Evolutionary conservation across 208 protist species (phyloP).

Genomic region (Trypanosoma congolense): DNA sequence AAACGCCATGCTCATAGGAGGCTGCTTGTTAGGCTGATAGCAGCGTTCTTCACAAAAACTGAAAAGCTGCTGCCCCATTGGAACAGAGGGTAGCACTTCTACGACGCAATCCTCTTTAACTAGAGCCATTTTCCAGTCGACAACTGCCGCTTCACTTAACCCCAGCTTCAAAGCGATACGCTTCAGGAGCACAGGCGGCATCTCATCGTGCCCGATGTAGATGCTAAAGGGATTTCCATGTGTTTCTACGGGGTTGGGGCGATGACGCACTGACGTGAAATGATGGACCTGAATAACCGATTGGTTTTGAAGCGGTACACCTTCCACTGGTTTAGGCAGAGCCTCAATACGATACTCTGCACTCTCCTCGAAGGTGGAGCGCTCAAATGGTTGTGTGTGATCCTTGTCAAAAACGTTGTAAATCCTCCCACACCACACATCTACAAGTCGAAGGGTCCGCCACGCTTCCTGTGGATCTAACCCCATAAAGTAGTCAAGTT

Average conservation of each 20-base stretch:
- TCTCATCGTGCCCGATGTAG: slow-evolving; percentile 60
- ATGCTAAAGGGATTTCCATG: slow-evolving; percentile 85
- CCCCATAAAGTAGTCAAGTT: slow-evolving; percentile 31
- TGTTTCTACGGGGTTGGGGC: slow-evolving; percentile 59
- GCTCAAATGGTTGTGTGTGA: slow-evolving; percentile 54
- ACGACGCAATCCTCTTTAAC: slow-evolving; percentile 68
- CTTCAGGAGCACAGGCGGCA: slow-evolving; percentile 40
- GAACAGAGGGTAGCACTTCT: slow-evolving; percentile 41
- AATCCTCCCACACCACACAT: slow-evolving; percentile 79
- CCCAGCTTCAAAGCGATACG: slow-evolving; percentile 75
- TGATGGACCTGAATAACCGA: slow-evolving; percentile 70
- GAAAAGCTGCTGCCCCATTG: slow-evolving; percentile 61
- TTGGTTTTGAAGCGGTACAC: slow-evolving; percentile 41
- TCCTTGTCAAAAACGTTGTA: slow-evolving; percentile 82
- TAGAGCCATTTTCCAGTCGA: slow-evolving; percentile 84
- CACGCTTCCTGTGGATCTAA: slow-evolving; percentile 48
- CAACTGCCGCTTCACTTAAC: slow-evolving; percentile 52
- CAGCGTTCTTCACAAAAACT: slow-evolving; percentile 42
- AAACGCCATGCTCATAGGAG: slow-evolving; percentile 71
- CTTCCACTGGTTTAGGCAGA: slow-evolving; percentile 50
- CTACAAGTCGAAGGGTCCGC: slow-evolving; percentile 67
- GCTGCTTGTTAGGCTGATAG: slow-evolving; percentile 56
- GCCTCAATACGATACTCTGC: slow-evolving; percentile 83
- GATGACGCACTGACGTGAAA: slow-evolving; percentile 68
- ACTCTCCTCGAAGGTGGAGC: slow-evolving; percentile 83